These are phyloP conservation scores for Hamamelis virginiana DNA, from an alignment of 164 flowering plant species.

Conservation along the genomic window DNA sequence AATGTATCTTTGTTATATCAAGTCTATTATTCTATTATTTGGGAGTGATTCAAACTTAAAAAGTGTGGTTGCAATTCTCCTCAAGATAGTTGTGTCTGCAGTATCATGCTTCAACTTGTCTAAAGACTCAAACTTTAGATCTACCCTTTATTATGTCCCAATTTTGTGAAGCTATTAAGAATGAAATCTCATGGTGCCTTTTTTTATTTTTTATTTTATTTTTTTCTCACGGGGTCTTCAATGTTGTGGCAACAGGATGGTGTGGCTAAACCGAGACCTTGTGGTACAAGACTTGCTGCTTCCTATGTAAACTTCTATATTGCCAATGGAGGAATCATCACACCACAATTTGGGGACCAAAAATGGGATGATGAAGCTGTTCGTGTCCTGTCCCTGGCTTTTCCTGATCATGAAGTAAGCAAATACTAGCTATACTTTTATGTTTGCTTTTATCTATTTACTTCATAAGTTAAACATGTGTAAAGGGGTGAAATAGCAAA, in stretches of 20 bases:
- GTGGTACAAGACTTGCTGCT: slow-evolving; percentile 87
- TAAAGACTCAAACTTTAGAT: not conserved
- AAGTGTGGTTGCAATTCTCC: too few species aligned
- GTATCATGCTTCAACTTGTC: too few species aligned
- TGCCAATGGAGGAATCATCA: slow-evolving; percentile 83
- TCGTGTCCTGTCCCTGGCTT: slow-evolving; percentile 63
- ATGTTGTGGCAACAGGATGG: slow-evolving; percentile 41
- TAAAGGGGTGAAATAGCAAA: not conserved
- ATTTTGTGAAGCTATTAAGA: too few species aligned
- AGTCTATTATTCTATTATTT: not conserved
- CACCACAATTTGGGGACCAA: slow-evolving; percentile 84
- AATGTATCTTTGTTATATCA: not conserved
- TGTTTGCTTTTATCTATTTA: not conserved
- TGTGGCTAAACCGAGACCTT: slow-evolving; percentile 66
- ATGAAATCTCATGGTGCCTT: not conserved
- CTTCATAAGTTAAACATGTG: not conserved
- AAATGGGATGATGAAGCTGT: slow-evolving; percentile 85
- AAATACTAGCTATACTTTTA: not conserved
- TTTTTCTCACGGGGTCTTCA: not conserved
- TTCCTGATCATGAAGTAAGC: slow-evolving; percentile 72
- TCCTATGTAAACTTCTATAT: slow-evolving; percentile 92
- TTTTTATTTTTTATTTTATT: too few species aligned
- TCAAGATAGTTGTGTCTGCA: too few species aligned
- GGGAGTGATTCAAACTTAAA: too few species aligned
- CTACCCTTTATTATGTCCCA: not conserved